Base-by-base conservation (phyloP, 768 basidiomycete genomes). In the Daedaleopsis sinensis region DNA sequence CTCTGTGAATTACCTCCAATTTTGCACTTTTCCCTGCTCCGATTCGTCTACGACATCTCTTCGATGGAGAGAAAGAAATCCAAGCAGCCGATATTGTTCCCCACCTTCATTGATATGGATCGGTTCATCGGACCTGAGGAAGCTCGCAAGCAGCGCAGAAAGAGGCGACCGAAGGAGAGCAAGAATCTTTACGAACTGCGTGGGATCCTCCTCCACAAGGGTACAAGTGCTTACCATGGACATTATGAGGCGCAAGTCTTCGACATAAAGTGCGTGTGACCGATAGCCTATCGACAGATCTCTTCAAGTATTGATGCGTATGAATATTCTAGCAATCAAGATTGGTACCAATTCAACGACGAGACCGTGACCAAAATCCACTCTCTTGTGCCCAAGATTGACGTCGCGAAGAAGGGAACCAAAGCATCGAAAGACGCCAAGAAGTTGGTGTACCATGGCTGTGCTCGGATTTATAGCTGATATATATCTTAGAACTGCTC, bases 291-390 rank as follows among this genome's bases (percentile, higher is more conserved):
- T 11, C 32, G n/a, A n/a, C 10, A 24, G 47, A 48, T 18, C 18
- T 37, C 47, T 47, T 55, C 9, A 43, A 27, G 10, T 11, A 13
- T 8, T 13, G 27, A 39, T 48, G 24, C 35, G 38, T 60, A 93
- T n/a, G 6, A 8, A 16, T 18, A 4, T 46, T 4, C 13, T 19
- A 55, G 91, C 53, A 80, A 80, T 51, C 73, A 81, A 43, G 80
- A 87, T 18, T 98, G 96, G 96, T 96, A 88, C 70, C 87, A 90
- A 62, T 98, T 94, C 75, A 95, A 96, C 67, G 96, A 98, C 70
- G 96, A 98, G 71, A 74, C 75, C 5, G 93, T 96, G 5, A 87
- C 86, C 0, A 83, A 80, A 66, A 84, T 89, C 57, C 77, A 83
- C 52, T 74, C 79, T 27, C 76, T 88, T 4, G 82, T 82, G 32